A percentile compares a stretch with the other conserved stretches of the same genome.
phyloP scores from a whole-genome alignment of 2,329 filamentous ascomycete genomes.

The Diplodia scrobiculata region DNA sequence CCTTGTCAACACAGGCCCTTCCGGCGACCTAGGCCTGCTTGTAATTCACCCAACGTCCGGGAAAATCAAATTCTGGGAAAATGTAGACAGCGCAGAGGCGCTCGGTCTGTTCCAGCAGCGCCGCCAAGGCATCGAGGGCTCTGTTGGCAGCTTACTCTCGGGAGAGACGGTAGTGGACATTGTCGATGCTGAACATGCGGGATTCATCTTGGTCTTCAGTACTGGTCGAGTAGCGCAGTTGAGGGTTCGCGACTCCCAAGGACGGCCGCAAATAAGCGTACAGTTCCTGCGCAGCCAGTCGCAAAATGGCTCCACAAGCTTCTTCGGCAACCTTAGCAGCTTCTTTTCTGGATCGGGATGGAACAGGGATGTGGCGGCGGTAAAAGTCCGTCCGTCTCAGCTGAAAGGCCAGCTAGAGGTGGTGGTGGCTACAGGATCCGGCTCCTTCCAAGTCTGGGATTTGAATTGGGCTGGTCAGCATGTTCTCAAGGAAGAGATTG shows the following conservation, averaged over 20 bases:
- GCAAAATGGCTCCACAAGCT: conserved; percentile 57
- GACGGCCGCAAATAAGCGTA: conserved; percentile 75
- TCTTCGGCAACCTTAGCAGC: conserved; percentile 80
- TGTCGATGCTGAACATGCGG: conserved; percentile 80
- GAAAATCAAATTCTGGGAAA: conserved; percentile 92
- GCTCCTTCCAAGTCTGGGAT: conserved; percentile 81
- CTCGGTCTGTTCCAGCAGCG: conserved; percentile 81
- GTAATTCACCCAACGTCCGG: conserved; percentile 82
- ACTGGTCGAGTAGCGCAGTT: conserved; percentile 85
- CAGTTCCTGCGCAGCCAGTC: conserved; percentile 69
- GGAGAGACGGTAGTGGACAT: conserved; percentile 78
- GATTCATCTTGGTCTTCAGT: conserved; percentile 82
- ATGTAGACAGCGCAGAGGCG: conserved; percentile 83
- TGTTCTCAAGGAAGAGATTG: conserved; percentile 70
- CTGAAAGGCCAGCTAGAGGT: conserved; percentile 83
- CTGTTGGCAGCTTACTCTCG: conserved; percentile 70
- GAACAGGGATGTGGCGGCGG: conserved; percentile 77
- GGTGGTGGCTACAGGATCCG: conserved; percentile 75
- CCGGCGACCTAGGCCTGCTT: conserved; percentile 80
- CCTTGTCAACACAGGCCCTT: conserved; percentile 76
- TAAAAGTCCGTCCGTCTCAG: conserved; percentile 70
- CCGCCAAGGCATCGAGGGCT: conserved; percentile 74
- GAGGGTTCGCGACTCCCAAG: conserved; percentile 81
- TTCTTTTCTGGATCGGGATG: conserved; percentile 70
- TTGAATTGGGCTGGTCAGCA: conserved; percentile 85